Evolutionary conservation across 371 early-diverging fungal species (phyloP).

Genomic region (Mucor irregularis): DNA sequence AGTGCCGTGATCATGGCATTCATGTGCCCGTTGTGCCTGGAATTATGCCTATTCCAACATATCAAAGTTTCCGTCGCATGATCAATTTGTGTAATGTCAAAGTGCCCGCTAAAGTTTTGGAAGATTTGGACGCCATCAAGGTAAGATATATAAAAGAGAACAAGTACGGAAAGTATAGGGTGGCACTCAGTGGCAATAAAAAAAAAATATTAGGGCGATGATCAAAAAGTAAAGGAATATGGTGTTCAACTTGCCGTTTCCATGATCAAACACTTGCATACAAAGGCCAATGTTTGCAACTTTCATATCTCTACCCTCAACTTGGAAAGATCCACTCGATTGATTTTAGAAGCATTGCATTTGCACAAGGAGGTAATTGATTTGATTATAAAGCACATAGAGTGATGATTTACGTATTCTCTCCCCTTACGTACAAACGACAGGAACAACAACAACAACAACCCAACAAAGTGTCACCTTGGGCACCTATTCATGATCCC

Average conservation of each 20-base stretch:
- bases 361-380: constrained; percentile 2
- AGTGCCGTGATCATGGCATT: constrained; percentile 74
- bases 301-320: constrained; percentile 91
- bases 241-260: constrained; percentile 78
- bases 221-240: constrained; percentile 91
- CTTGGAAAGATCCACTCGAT: constrained; percentile 79
- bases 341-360: constrained; percentile 75
- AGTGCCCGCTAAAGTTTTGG: constrained; percentile 72
- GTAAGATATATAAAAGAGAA: constrained; percentile 20
- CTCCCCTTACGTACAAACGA: too few relatives aligned
- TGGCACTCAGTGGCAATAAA: too few relatives aligned
- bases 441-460: too few relatives aligned
- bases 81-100: constrained; percentile 77
- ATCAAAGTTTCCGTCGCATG: constrained; percentile 88
- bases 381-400: neutral
- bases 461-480: constrained; percentile 16
- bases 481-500: constrained; percentile 30
- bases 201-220: constrained; percentile 55
- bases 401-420: too few relatives aligned
- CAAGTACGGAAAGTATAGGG: neutral
- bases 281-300: constrained; percentile 52
- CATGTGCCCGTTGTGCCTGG: constrained; percentile 90
- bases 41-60: constrained; percentile 93
- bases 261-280: constrained; percentile 66
- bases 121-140: constrained; percentile 80